Evolutionary conservation across 805 yeast genomes (phyloP), one percentile per base, ranked within the genome.

Genomic region (Pichia phayaonensis): DNA sequence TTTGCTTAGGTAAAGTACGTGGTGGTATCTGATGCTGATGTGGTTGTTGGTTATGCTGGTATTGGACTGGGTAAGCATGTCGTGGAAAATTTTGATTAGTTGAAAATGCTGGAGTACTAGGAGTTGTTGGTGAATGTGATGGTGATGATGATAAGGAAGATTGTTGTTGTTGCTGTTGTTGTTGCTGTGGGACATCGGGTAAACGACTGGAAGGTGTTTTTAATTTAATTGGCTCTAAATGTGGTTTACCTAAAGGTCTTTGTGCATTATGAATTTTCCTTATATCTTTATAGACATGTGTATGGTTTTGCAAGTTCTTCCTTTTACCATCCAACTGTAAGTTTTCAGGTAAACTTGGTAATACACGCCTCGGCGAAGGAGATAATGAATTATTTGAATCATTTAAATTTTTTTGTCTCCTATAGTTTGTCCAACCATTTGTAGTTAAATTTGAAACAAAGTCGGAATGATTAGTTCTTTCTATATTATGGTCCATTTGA

Each of bases 391-490:
- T 38, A 8, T 15, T 36, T 12, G 42, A 26, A 7, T 46, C 24
- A 40, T n/a, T 24, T 18, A 16, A 21, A 20, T 42, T 45, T 22
- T 46, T 38, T 27, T 54, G 46, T 45, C 54, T 58, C 54, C 77
- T 69, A 57, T 77, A 76, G 0, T 80, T 74, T 29, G 77, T 71
- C 72, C 80, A 76, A 56, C 74, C 69, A 52, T 76, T 70, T 61
- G 81, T 71, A 56, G 69, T 74, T 43, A 66, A 51, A 34, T 42
- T 49, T 4, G 40, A 8, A 11, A 34, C 26, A 40, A 42, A 45
- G 26, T 41, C 39, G 2, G 42, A 12, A n/a, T 38, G 40, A 12
- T 26, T 22, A 16, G 22, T 16, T 12, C 24, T 16, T 34, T 39
- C 26, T 2, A n/a, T 21, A n/a, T 44, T 31, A 23, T 20, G 20